Base-by-base conservation (phyloP, 129 eudicot species). In the Centella asiatica region DNA sequence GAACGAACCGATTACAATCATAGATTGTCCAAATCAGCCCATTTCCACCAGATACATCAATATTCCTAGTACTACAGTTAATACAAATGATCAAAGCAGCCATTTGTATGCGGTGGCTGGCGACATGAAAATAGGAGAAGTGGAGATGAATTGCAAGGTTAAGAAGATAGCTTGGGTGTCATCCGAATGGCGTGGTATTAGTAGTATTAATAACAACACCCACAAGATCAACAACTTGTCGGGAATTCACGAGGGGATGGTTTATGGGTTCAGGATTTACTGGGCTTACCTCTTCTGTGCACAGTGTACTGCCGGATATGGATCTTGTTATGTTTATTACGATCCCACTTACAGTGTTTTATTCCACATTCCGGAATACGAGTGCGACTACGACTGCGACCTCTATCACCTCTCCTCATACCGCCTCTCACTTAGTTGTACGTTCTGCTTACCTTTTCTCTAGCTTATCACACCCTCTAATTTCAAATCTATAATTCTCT, bases 91-190 rank as follows among this genome's bases (percentile, higher is more conserved):
- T 53, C 5, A 2, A 17, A 31, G 40, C 29, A 2, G 6, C 6
- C 36, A 42, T 53, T 4, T 34, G 13, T 64, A 62, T 10, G 39
- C 27, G 34, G 60, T 39, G 3, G 4, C 20, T 6, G 63, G 63
- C 22, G 6, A 11, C 15, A 34, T 57, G 44, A 20, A 2, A 9
- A 2, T 57, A 34, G 33, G 45, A 10, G 44, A 34, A 34, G 46
- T 57, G 45, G 63, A 57, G 24, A 22, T 15, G 4, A 28, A 57
- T 19, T 57, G 46, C 2, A 24, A 34, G 18, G 63, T 57, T 20
- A 57, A 18, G 4, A 57, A 57, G 40, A 19, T 57, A 28, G 27
- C 46, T 57, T 57, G 63, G 63, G 63, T 57, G 45, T 57, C 63
- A 20, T 1, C 9, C 0, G 62, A 57, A 10, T 33, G 63, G 63